Base-by-base conservation (phyloP, 805 yeast genomes). In the Candida dajiaensis region DNA sequence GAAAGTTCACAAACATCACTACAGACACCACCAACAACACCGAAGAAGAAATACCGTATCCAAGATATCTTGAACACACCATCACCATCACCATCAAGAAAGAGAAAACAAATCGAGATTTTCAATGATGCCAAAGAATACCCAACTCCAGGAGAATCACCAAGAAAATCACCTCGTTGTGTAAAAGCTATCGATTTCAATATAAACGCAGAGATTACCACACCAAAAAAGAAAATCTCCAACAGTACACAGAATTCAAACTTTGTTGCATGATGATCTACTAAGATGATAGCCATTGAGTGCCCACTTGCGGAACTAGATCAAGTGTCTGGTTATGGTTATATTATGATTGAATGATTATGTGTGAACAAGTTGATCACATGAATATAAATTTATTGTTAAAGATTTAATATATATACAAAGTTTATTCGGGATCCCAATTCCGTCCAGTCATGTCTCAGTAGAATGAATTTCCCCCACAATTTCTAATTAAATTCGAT, bases 11-110 rank as follows among this genome's bases (percentile, higher is more conserved):
- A 29, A 43, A 50, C 40, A 19, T 40, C 33, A 22, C 33, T 45
- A 21, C 52, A 47, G 28, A 65, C 70, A 0, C 66, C 67, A 5
- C 68, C 67, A 16, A 43, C 64, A 2, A 64, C 68, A 1, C 69
- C 69, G 19, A 33, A 33, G 36, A 59, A 47, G 38, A 51, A 42
- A 38, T 38, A 33, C 19, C 56, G 52, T 36, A 42, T 47, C 28
- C 48, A 31, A 35, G 56, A 50, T 39, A 25, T 55, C 3, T 21
- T 51, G 20, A 55, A 53, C 31, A 50, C 56, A 7, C 54, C 57
- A 22, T 33, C 48, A 11, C 50, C 55, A 10, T 35, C 43, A 15
- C 43, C 49, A 6, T 15, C 36, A 2, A 47, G 33, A 28, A 47
- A 41, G 43, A 42, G 38, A 31, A 25, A 18, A 16, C 16, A n/a